These are phyloP conservation scores for Psophocarpus tetragonolobus DNA, from an alignment of 306 rosid species.

Conservation along the genomic window DNA sequence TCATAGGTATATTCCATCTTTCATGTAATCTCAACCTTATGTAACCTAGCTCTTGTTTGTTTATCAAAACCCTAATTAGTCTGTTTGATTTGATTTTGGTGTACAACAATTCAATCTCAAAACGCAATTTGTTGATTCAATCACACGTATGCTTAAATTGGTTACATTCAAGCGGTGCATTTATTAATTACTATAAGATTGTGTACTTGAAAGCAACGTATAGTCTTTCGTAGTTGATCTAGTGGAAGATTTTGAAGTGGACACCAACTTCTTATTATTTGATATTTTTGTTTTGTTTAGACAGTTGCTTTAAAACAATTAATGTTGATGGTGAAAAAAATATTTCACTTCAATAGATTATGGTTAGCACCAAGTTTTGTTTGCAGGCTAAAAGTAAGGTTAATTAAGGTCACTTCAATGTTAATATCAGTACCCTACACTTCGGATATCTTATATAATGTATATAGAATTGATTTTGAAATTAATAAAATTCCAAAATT, in stretches of 20 bases:
- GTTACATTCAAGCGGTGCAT: slow-evolving; percentile 16
- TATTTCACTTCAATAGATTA: no score
- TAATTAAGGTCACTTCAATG: slow-evolving; percentile 12
- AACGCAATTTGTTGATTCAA: slow-evolving; percentile 5
- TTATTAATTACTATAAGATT: slow-evolving; percentile 20
- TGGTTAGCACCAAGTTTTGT: background rate
- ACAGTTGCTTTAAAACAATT: background rate
- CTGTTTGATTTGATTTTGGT: slow-evolving; percentile 9
- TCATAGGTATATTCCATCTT: slow-evolving; percentile 38
- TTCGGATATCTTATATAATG: background rate
- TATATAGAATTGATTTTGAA: background rate
- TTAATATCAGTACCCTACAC: slow-evolving; percentile 11
- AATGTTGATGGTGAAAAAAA: background rate
- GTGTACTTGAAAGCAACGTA: slow-evolving; percentile 18
- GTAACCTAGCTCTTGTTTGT: slow-evolving; percentile 4
- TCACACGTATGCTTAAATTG: slow-evolving; percentile 1
- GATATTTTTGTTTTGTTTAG: background rate
- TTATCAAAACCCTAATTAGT: background rate
- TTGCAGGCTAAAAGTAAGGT: background rate
- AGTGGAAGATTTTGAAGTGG: slow-evolving; percentile 14
- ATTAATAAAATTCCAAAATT: background rate
- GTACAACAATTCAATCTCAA: background rate
- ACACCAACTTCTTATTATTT: slow-evolving; percentile 4
- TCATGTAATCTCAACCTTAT: slow-evolving; percentile 28
- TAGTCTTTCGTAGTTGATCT: background rate